A percentile compares a stretch with the other conserved stretches of the same genome.
Conservation (phyloP, 306 rosid genomes). For the Leucaena leucocephala region DNA sequence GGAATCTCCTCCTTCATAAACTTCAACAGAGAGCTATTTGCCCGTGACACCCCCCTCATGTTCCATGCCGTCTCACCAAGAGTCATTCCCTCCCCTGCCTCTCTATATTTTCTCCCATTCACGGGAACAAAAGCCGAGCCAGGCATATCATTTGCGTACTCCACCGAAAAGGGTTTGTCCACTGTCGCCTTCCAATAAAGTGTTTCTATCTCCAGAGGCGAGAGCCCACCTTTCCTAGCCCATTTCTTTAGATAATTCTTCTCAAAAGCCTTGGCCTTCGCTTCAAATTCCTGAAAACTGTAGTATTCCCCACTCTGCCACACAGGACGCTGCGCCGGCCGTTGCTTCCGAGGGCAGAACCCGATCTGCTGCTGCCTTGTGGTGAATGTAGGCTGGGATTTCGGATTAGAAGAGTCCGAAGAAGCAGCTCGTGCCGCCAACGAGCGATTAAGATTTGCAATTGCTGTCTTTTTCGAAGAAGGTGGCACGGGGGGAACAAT, state of each 20-base stretch:
- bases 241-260: conserved; percentile 59
- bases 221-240: conserved; percentile 48
- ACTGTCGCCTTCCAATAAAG: conserved; percentile 92
- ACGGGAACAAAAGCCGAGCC: conserved; percentile 84
- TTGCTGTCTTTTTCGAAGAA: conserved; percentile 70
- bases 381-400: conserved; percentile 76
- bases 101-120: conserved; percentile 43
- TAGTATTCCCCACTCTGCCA: conserved; percentile 95
- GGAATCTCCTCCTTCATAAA: conserved; percentile 99
- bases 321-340: conserved; percentile 84
- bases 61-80: conserved; percentile 94
- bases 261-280: conserved; percentile 84
- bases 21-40: conserved; percentile 83
- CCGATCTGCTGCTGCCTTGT: conserved; percentile 99
- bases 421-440: conserved; percentile 52
- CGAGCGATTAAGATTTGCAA: conserved; percentile 73
- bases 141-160: conserved; percentile 97
- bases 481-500: conserved; percentile 50
- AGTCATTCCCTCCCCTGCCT: conserved; percentile 62
- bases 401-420: conserved; percentile 34
- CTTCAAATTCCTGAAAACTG: conserved; percentile 74
- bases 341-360: conserved; percentile 76
- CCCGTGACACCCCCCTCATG: conserved; percentile 86
- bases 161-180: conserved; percentile 90
- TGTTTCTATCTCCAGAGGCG: conserved; percentile 74